Evolutionary conservation across 208 protist genomes (phyloP), one percentile per base, ranked within the genome.

Genomic region (Crithidia mellificae): DNA sequence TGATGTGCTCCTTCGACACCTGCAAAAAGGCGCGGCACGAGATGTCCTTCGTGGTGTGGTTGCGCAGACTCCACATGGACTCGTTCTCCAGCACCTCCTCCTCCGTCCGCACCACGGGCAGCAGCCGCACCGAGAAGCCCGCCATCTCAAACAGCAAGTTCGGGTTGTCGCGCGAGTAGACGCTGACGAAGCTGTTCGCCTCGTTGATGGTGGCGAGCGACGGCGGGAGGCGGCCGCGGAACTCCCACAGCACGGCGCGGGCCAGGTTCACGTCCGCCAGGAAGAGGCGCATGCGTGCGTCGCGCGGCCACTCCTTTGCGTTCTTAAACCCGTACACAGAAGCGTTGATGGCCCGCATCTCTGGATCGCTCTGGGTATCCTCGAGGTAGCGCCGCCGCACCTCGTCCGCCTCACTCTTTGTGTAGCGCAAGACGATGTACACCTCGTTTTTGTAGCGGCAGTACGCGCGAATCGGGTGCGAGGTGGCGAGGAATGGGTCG

Each of bases 271-370:
- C 99, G 80, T 99, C 99, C 72, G 99, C 98, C 63, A 99, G 94
- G 94, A 99, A 99, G 9, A 99, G 85, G 32, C 99, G 93, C 99
- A 99, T 99, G 58, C 99, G 91, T 14, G 88, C 88, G 74, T 99
- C 99, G 63, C 98, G 88, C 30, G 99, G 99, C 99, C 99, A 99
- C 78, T 98, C 99, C 63, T 97, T 99, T 55, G 99, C 99, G 74
- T 99, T 99, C 63, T 99, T 99, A 87, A 99, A 99, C 19, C 98
- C 98, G 67, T 99, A 97, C 29, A 99, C 98, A 49, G 99, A 99
- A 70, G 98, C 97, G 85, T 99, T 99, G 30, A 83, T 52, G 15
- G 88, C 81, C 8, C 80, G 79, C 71, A 87, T 62, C 81, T 99
- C 99, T 25, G 99, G 98, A 84, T 99, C 98, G 47, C 56, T 52